Evolutionary conservation across 1,284 basidiomycete genomes (phyloP).

Genomic region (Leccinum subrobustum): DNA sequence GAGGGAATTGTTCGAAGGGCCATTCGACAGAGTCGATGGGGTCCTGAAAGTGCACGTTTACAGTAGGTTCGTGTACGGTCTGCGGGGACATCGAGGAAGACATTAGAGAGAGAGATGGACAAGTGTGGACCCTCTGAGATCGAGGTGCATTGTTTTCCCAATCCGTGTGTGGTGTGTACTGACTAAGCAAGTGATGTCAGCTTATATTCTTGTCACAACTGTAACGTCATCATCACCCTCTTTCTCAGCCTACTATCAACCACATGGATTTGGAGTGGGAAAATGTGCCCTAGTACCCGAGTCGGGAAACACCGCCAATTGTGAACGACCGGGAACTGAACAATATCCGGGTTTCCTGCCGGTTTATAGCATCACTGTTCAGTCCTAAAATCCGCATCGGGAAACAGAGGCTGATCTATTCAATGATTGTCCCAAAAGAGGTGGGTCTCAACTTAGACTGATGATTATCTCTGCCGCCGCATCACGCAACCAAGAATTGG

Average conservation of each 20-base stretch:
- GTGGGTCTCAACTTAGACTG: constrained; percentile 15
- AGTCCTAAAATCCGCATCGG: background rate
- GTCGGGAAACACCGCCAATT: background rate
- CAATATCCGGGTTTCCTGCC: background rate
- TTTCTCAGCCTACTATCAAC: background rate
- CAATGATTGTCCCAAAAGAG: constrained; percentile 38
- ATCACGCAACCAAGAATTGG: background rate
- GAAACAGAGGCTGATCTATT: constrained; percentile 14
- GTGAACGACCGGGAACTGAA: background rate
- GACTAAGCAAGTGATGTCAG: background rate
- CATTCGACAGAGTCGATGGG: constrained; percentile 13
- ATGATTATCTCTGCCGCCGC: background rate
- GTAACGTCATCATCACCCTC: background rate
- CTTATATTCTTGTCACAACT: background rate
- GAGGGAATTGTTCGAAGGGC: constrained; percentile 30
- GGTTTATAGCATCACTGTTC: background rate
- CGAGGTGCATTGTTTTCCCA: background rate
- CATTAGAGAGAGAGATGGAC: background rate
- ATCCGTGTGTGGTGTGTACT: background rate
- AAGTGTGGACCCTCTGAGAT: background rate
- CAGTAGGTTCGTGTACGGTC: background rate
- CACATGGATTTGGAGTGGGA: constrained; percentile 12
- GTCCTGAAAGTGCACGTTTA: background rate
- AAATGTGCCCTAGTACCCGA: background rate
- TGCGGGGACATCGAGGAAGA: constrained; percentile 6